Evolutionary conservation across 352 stramenopile species (phyloP).

Genomic region (Albugo candida): DNA sequence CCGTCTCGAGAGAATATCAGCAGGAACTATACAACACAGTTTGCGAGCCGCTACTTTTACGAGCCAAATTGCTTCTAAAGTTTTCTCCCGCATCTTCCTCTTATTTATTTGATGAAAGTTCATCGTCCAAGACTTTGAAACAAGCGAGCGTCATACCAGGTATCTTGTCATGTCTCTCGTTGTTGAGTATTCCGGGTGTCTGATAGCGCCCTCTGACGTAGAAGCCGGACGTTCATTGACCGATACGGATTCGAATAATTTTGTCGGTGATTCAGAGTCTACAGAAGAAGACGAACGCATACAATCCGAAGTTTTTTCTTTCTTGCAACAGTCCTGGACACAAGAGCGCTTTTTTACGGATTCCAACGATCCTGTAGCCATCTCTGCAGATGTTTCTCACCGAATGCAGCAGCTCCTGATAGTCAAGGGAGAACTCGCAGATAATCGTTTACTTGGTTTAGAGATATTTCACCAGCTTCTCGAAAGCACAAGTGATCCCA

Average conservation of each 20-base stretch:
- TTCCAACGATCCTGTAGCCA: neutral
- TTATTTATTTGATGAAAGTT: slow-evolving; percentile 9
- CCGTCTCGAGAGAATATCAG: slow-evolving; percentile 39
- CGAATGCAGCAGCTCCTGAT: slow-evolving; percentile 26
- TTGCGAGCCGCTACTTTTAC: slow-evolving; percentile 53
- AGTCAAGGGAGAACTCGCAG: slow-evolving; percentile 24
- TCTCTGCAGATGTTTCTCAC: slow-evolving; percentile 14
- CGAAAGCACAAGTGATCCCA: slow-evolving; percentile 22
- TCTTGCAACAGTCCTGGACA: slow-evolving; percentile 33
- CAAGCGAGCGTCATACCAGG: too few relatives aligned
- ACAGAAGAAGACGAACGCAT: slow-evolving; percentile 75
- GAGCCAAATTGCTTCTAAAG: slow-evolving; percentile 43
- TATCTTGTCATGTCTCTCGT: too few relatives aligned
- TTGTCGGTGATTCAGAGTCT: too few relatives aligned
- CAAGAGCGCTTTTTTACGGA: neutral
- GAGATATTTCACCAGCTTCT: slow-evolving; percentile 44
- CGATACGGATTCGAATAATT: too few relatives aligned
- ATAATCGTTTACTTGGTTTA: slow-evolving; percentile 34
- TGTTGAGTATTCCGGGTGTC: too few relatives aligned
- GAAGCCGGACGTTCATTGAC: too few relatives aligned
- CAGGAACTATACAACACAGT: slow-evolving; percentile 54
- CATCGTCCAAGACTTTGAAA: slow-evolving; percentile 38
- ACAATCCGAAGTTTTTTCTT: slow-evolving; percentile 61
- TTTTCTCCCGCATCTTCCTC: slow-evolving; percentile 28
- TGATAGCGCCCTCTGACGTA: too few relatives aligned